These are phyloP conservation scores for Pyrus bretschneideri DNA, from an alignment of 306 rosid genomes.

Conservation along the genomic window DNA sequence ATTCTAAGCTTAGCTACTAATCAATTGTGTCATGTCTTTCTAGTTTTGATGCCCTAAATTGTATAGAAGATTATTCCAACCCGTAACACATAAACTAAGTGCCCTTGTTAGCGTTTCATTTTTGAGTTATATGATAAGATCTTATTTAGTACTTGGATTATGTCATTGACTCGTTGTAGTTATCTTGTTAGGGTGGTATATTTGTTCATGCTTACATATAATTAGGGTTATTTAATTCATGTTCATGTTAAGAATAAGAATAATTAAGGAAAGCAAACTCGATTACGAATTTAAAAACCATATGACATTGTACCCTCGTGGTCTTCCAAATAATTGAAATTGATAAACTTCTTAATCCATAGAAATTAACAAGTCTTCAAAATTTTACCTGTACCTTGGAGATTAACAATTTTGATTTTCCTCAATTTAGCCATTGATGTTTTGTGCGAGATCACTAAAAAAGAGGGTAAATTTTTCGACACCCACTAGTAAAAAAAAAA, in stretches of 20 bases:
- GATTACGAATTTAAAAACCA: not conserved
- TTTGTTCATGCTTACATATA: not conserved
- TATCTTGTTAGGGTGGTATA: not conserved
- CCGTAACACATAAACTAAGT: constrained; percentile 30
- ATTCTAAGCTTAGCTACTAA: not conserved
- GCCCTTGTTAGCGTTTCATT: constrained; percentile 32
- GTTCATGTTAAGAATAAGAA: not conserved
- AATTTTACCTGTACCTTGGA: not conserved
- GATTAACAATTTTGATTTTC: not conserved
- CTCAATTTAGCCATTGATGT: not conserved
- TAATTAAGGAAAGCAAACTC: not conserved
- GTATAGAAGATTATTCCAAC: constrained; percentile 27
- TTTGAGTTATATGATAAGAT: not conserved
- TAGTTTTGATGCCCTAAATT: constrained; percentile 12
- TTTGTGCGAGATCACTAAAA: not conserved
- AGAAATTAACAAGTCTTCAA: not conserved
- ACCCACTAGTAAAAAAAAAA: no score
- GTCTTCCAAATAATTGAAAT: not conserved
- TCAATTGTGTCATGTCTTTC: not conserved
- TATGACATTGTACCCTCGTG: not conserved
- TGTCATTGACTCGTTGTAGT: not conserved
- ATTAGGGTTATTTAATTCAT: not conserved
- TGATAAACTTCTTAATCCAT: not conserved
- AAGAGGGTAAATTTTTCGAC: not conserved
- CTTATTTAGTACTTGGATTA: no score